Conservation (phyloP, 345 rosid species). For the Camelina laxa region DNA sequence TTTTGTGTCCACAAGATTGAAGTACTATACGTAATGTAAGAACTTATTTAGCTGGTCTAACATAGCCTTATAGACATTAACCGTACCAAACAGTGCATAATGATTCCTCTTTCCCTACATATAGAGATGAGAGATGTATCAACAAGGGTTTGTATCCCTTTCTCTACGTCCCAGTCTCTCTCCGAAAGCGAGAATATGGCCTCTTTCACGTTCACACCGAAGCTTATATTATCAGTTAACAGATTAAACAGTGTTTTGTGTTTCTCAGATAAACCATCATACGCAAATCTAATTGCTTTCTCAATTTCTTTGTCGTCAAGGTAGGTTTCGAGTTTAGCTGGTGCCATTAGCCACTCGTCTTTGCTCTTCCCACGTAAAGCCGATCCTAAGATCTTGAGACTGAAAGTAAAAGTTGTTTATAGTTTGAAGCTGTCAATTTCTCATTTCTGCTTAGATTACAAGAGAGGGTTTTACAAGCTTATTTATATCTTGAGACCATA, state of each 20-base stretch:
- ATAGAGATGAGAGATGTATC: background rate
- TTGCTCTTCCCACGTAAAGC: slow-evolving; percentile 24
- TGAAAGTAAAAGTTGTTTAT: too few relatives aligned
- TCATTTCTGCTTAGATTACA: too few relatives aligned
- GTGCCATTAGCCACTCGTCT: background rate
- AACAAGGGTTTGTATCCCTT: background rate
- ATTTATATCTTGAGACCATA: too few relatives aligned
- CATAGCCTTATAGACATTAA: too few relatives aligned
- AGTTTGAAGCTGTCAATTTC: too few relatives aligned
- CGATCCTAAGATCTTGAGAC: slow-evolving; percentile 14
- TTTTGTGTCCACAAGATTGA: too few relatives aligned
- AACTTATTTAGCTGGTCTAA: too few relatives aligned
- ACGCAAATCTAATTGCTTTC: background rate
- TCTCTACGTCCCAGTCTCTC: slow-evolving; percentile 19
- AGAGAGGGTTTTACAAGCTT: too few relatives aligned
- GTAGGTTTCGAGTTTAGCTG: background rate
- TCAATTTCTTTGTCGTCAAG: background rate
- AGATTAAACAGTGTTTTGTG: background rate
- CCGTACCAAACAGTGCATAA: background rate
- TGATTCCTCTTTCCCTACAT: background rate
- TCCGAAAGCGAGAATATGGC: background rate
- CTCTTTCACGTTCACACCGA: background rate
- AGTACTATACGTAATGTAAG: too few relatives aligned
- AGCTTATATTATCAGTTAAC: background rate
- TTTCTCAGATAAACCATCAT: slow-evolving; percentile 13